Base-by-base conservation (phyloP, 768 basidiomycete species). In the Leccinum subgranulosum region DNA sequence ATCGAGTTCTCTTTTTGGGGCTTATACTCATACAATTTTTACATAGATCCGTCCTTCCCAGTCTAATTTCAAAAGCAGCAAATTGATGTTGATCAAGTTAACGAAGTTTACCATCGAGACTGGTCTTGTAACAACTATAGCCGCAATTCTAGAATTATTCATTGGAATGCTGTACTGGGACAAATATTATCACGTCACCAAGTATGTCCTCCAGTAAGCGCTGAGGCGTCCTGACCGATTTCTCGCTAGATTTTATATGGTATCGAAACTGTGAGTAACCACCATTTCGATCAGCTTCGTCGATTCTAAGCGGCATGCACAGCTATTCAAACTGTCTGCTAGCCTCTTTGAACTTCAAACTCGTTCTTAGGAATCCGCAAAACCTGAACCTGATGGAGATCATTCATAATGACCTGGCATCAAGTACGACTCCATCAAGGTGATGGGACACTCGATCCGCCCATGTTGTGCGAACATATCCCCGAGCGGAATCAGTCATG, bases 101-200 rank as follows among this genome's bases (percentile, higher is more conserved):
- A 69, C 60, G 2, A 67, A 39, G 51, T 45, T 69, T 12, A 63
- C 66, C n/a, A 51, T 68, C 14, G 67, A 70, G 34, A 70, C 66
- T 0, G 69, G 69, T 3, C 53, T 63, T 12, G 49, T 68, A 10
- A 70, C 68, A 11, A 57, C 66, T 4, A 41, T 49, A 3, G 59
- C 68, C 1, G 60, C 60, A 0, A 50, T 68, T 14, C 17, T 63
- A 1, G 67, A 70, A 36, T 51, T 68, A 2, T 29, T 63, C 10
- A 48, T 70, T 7, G 60, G 51, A 31, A 6, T 55, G 2, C 47
- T 46, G 33, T 69, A 12, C 27, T 10, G 9, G 9, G 11, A 4
- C 11, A 11, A 11, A 29, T 11, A 47, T 21, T 60, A 62, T 36
- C 63, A 68, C 28, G 4, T 58, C 5, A 66, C 68, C 2, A 51